Evolutionary conservation across 1,284 basidiomycete genomes (phyloP).

Genomic region (Entoloma clypeatum): DNA sequence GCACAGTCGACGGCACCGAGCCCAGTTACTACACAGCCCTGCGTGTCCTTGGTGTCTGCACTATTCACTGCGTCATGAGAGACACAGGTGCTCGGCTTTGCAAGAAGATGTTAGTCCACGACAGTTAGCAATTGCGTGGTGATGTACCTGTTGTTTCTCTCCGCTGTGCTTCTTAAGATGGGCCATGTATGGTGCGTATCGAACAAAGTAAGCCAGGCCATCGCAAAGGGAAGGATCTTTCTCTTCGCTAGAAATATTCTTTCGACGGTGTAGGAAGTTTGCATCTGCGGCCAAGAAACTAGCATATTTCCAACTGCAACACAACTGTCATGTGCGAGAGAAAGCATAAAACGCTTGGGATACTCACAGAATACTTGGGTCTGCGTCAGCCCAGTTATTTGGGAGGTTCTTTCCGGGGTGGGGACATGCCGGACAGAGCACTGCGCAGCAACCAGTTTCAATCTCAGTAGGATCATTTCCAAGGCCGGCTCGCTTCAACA

Average conservation of each 20-base stretch:
- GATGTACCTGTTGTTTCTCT: too few species aligned
- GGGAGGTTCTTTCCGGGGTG: constrained; percentile 15
- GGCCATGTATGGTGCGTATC: background rate
- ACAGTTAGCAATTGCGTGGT: too few species aligned
- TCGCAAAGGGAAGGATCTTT: constrained; percentile 22
- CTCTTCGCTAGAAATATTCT: constrained; percentile 21
- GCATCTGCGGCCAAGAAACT: too few species aligned
- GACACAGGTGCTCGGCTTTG: constrained; percentile 23
- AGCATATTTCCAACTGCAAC: too few species aligned
- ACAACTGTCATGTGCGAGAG: too few species aligned
- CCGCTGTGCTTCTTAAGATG: constrained; percentile 8
- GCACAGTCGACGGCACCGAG: constrained; percentile 24
- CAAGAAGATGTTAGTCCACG: too few species aligned
- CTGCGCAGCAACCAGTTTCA: constrained; percentile 12
- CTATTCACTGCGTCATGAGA: constrained; percentile 25
- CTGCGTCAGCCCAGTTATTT: constrained; percentile 1
- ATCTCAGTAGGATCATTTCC: constrained; percentile 13
- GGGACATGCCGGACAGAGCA: constrained; percentile 19
- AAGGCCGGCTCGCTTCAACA: constrained; percentile 13
- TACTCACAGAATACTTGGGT: too few species aligned
- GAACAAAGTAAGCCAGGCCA: constrained; percentile 20
- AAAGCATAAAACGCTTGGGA: too few species aligned
- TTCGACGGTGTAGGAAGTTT: too few species aligned
- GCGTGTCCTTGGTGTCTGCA: constrained; percentile 9
- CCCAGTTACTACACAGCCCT: constrained; percentile 22